These are phyloP conservation scores for Rhizopus arrhizus DNA, from an alignment of 371 early-diverging fungal genomes.

Conservation along the genomic window DNA sequence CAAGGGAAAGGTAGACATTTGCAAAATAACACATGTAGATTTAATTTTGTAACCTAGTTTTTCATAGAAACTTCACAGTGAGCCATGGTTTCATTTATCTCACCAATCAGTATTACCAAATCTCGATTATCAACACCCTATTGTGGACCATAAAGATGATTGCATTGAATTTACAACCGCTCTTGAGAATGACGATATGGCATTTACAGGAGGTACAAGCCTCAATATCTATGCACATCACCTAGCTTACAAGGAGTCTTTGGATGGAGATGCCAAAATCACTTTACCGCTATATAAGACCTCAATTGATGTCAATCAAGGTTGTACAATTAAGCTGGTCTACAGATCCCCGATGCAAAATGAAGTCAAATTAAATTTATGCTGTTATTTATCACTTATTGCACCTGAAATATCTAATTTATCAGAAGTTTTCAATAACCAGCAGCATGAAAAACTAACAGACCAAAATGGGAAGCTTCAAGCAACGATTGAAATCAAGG, in stretches of 20 bases:
- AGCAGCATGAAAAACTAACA: too few species aligned
- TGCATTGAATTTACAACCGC: conserved; percentile 11
- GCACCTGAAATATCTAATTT: not conserved
- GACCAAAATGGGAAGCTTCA: too few species aligned
- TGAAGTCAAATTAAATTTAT: conserved; percentile 12
- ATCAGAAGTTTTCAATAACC: too few species aligned
- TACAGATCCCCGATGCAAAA: conserved; percentile 7
- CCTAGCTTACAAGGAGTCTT: conserved; percentile 11
- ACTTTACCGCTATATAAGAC: conserved; percentile 23
- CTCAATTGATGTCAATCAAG: conserved; percentile 13
- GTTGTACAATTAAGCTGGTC: conserved; percentile 12
- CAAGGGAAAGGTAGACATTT: conserved; percentile 40
- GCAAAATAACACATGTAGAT: not conserved
- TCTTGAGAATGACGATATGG: conserved; percentile 9
- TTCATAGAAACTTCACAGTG: conserved; percentile 39
- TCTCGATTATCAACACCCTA: conserved; percentile 25
- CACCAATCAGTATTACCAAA: conserved; percentile 58
- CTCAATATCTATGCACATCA: conserved; percentile 13
- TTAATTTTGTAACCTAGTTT: not conserved
- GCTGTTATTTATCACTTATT: conserved; percentile 13
- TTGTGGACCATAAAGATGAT: not conserved
- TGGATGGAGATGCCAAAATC: conserved; percentile 16
- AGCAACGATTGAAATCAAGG: too few species aligned
- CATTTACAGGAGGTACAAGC: conserved; percentile 24
- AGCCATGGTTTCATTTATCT: conserved; percentile 58